Base-by-base conservation (phyloP, 129 eudicot species). In the Erigeron canadensis region DNA sequence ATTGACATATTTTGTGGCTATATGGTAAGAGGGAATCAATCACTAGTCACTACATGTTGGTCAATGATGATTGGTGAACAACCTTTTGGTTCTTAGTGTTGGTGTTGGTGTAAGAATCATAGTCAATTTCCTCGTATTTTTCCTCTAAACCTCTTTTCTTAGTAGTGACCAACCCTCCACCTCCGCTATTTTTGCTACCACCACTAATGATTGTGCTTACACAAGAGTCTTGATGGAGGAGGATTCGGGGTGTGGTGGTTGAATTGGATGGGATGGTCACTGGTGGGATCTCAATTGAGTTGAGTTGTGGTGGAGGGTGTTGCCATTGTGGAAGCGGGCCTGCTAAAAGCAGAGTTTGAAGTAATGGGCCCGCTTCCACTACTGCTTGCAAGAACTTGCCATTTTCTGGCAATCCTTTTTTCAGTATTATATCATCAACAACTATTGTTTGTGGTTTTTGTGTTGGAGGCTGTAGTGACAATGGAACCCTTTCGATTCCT, bases 251-350 rank as follows among this genome's bases (percentile, higher is more conserved):
- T 2, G 74, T 46, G 40, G 89, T 61, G 11, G 77, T 47, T 39
- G 77, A 78, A 0, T 78, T 73, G 5, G 93, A 86, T 5, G 81
- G 59, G 57, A 88, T 83, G 22, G 90, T 83, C 66, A 92, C 98
- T 0, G 91, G 96, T 63, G 98, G 98, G 46, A 92, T 92, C 71
- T 92, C 98, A 19, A 74, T 64, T 63, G 96, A 76, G 89, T 84
- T 85, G 18, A 92, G 89, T 54, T 80, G 95, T 2, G 98, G 98
- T 0, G 98, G 98, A 11, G 98, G 98, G 70, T 89, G 95, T 65
- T 89, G 96, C 98, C 98, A 92, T 60, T 85, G 91, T 17, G 98
- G 98, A 15, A 92, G 98, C 5, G 98, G 96, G 11, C 96, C 98
- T 0, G 98, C 98, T 11, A 92, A 66, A 7, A 92, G 76, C 19